Evolutionary conservation across 345 rosid genomes (phyloP), one percentile per base, ranked within the genome.

Genomic region (Eucalyptus leucophloia): DNA sequence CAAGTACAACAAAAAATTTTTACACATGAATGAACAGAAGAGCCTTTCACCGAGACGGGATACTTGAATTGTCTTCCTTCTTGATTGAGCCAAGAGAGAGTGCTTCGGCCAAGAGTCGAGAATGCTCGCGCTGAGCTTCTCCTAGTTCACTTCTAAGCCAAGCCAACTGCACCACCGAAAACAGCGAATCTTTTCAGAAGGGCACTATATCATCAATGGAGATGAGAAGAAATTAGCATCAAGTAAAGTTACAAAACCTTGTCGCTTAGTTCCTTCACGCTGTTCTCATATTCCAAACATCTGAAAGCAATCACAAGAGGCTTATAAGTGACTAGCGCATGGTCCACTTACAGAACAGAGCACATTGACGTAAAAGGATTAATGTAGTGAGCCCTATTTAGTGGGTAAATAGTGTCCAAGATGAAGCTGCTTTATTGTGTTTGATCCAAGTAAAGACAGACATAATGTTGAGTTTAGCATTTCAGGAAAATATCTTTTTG

Each of bases 211-310:
- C 69, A 58, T 17, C 28, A 24, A 50, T 67, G 51, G 50, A 45
- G 77, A 90, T 89, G 24, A 19, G n/a, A 21, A 45, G 32, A 87
- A 58, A 26, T 49, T 69, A 24, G 23, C 21, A 87, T 30, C 86
- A 28, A 50, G 24, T 47, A 88, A 28, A 9, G 14, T 12, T 88
- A 24, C 13, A 85, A 80, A 37, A 97, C 98, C 99, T 96, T 96
- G 88, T 89, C 18, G 77, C 88, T 92, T 86, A 96, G 96, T 54
- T 94, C 95, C 90, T 94, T 92, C 86, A 88, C 91, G 82, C 90
- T 95, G 93, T 90, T 93, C 92, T 95, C 96, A 90, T 93, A 93
- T 81, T 95, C 99, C 92, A 82, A 87, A 90, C 95, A 96, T 93
- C 99, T 96, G 95, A 87, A 89, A 90, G 90, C 28, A 58, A 30